Evolutionary conservation across 176 grass and related monocot species (phyloP), one percentile per base, ranked within the genome.

Genomic region (Zea luxurians): DNA sequence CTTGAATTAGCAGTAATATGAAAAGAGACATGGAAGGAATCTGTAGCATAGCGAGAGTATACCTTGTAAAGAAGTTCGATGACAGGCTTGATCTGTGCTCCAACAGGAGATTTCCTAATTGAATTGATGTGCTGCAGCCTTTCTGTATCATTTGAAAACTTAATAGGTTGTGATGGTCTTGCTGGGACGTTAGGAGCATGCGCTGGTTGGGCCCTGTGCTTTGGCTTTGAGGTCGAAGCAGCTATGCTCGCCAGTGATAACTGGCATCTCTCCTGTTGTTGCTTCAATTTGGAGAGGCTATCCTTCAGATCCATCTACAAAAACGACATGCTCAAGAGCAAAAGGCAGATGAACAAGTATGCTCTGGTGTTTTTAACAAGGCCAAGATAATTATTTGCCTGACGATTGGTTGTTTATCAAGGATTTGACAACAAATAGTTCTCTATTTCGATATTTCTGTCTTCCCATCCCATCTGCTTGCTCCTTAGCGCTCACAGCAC

Each of bases 71-170:
- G 93, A 64, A 93, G 74, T 53, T 89, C 91, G 15, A 97, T 97
- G 36, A 97, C 91, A 81, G 84, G 86, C 60, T 89, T 97, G 65
- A 97, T 90, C 65, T 92, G 91, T 77, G 85, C 88, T 49, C 93
- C 93, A 65, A 93, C 78, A 71, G 91, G 91, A 80, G 90, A 97
- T 65, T 93, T 97, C 71, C 88, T 82, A 68, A 97, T 89, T 4
- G 78, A 79, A 83, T 97, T 91, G 37, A 97, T 91, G 17, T 97
- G 86, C 20, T 97, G 90, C n/a, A 97, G 77, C 79, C 91, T 93
- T 84, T 97, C 91, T 40, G 88, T 97, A 67, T 97, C 91, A 85
- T 93, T 93, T 36, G 91, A 97, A 74, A 97, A 97, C 68, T 97
- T 97, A 27, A 93, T 75, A 57, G 84, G 77, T 2, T 84, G 62